Evolutionary conservation across 2,329 filamentous ascomycete species (phyloP).

Genomic region (Hypoxylon sp.): DNA sequence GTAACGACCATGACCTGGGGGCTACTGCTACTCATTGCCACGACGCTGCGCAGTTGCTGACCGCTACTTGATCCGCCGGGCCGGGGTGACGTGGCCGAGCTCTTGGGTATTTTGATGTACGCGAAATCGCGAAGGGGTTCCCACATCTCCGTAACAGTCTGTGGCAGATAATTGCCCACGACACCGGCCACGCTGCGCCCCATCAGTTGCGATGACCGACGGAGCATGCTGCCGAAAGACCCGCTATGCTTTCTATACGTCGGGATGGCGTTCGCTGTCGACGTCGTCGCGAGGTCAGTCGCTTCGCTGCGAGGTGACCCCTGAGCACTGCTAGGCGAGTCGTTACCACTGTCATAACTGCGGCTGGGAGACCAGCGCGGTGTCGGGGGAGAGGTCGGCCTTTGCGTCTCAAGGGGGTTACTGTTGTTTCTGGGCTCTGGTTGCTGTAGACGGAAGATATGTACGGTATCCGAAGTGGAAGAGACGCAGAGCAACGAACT

Average conservation of each 20-base stretch:
- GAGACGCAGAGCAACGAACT: constrained; percentile 95
- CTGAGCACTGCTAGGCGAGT: constrained; percentile 61
- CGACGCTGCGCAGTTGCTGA: constrained; percentile 83
- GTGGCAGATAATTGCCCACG: constrained; percentile 91
- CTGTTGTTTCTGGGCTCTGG: constrained; percentile 55
- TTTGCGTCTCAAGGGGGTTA: constrained; percentile 53
- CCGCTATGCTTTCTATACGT: constrained; percentile 70
- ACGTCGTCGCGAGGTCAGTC: constrained; percentile 54
- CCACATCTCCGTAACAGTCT: constrained; percentile 97
- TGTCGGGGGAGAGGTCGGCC: constrained; percentile 57
- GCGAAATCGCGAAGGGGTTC: constrained; percentile 95
- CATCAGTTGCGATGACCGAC: constrained; percentile 95
- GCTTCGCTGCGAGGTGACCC: constrained; percentile 63
- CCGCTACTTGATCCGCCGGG: constrained; percentile 44
- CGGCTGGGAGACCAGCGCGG: constrained; percentile 67
- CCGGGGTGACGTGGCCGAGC: constrained; percentile 51
- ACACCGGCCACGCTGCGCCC: constrained; percentile 89
- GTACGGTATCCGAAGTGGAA: constrained; percentile 94
- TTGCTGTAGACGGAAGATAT: constrained; percentile 86
- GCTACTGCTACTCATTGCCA: constrained; percentile 94
- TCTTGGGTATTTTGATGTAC: constrained; percentile 90
- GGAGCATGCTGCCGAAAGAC: constrained; percentile 88
- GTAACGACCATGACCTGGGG: constrained; percentile 99
- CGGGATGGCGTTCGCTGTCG: constrained; percentile 46
- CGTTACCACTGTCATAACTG: constrained; percentile 67